Evolutionary conservation across 768 basidiomycete genomes (phyloP), one percentile per base, ranked within the genome.

Genomic region (Cystobasidium ongulense): DNA sequence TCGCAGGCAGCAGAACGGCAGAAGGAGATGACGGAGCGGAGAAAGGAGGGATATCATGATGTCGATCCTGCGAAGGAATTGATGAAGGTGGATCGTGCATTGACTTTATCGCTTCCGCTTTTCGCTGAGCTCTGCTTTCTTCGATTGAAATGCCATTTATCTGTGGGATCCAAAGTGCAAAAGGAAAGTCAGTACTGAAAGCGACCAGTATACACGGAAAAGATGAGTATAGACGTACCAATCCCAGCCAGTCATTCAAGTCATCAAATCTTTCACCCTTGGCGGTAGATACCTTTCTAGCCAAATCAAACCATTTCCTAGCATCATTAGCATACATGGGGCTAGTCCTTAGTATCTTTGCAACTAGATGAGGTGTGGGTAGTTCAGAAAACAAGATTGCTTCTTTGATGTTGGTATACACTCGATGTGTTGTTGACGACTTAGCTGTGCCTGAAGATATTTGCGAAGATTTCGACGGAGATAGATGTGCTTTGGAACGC

Each of bases 221-320:
- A 17, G 17, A 39, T 39, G 7, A 39, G 10, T 8, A 54, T 54
- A 23, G n/a, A n/a, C 52, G 21, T n/a, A 59, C 57, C 11, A 59
- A 23, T 15, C 29, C 57, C 23, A 59, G 17, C 57, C 57, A 59
- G 29, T 59, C 57, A 29, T 59, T 27, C 57, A 59, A 59, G 29
- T 59, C 57, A 59, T 59, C 57, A 59, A 59, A 59, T 15, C 25
- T 10, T 35, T 59, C 33, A 17, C 57, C 57, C 29, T 29, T 27
- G 17, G 25, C 57, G 2, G 4, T 4, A 11, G 8, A 27, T 29
- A 59, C 29, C 33, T 59, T 35, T 59, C 33, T 27, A 11, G 57
- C 57, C 33, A 29, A 13, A 7, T 59, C 57, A 21, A 59, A 59
- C 57, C 57, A 59, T 59, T 59, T 59, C 21, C 57, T 59, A 59